Conservation (phyloP, 352 stramenopile genomes). For the Globisporangium canariense region DNA sequence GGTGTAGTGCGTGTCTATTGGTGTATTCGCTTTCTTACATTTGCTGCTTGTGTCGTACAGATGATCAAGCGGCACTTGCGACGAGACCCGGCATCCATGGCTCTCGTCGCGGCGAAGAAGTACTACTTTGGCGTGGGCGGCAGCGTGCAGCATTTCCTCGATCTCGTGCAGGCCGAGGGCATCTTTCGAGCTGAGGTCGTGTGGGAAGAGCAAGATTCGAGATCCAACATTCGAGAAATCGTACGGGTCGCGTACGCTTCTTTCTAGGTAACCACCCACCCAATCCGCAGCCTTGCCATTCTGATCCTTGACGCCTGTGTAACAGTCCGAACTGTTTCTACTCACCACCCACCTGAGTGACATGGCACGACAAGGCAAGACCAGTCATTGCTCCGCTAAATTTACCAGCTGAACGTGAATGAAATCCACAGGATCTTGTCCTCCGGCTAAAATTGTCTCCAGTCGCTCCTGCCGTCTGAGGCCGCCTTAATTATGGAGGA, state of each 20-base stretch:
- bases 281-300: not conserved
- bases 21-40: not conserved
- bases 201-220: conserved; percentile 64
- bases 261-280: not conserved
- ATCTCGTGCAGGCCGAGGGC: conserved; percentile 43
- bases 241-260: conserved; percentile 45
- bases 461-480: not conserved
- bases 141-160: conserved; percentile 84
- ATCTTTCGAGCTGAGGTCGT: conserved; percentile 54
- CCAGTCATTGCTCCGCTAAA: not conserved
- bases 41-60: conserved; percentile 19
- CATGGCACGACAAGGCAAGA: conserved; percentile 10
- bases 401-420: conserved; percentile 2
- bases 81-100: conserved; percentile 31
- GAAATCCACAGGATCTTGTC: conserved; percentile 4
- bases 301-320: not conserved
- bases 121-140: conserved; percentile 87
- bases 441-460: conserved; percentile 1
- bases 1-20: not conserved
- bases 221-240: conserved; percentile 84
- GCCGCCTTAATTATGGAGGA: not conserved
- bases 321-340: not conserved
- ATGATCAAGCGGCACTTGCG: conserved; percentile 76
- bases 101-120: conserved; percentile 79
- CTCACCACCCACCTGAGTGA: not conserved